Percentiles rank a stretch among this genome's conserved stretches.
phyloP scores from a whole-genome alignment of 1,139 yeast genomes.

The Candida smagusa region DNA sequence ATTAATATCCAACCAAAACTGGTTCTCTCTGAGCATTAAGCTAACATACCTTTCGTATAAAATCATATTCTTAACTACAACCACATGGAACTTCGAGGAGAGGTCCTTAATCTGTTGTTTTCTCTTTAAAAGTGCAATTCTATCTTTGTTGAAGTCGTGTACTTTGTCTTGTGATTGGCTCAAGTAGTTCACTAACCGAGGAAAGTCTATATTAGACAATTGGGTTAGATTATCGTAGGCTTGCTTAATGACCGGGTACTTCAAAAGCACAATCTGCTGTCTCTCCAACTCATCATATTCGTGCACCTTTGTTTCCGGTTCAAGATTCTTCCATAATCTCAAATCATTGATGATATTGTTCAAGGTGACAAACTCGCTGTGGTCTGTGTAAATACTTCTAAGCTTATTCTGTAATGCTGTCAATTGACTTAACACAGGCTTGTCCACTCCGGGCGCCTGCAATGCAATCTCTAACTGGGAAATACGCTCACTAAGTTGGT shows the following conservation, averaged over 20 bases:
- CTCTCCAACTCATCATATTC: constrained; percentile 11
- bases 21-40: constrained; percentile 21
- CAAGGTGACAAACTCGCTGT: constrained; percentile 21
- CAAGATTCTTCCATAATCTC: constrained; percentile 13
- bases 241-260: constrained; percentile 18
- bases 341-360: constrained; percentile 20
- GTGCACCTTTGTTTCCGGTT: neutral
- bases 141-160: constrained; percentile 15
- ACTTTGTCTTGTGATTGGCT: constrained; percentile 16
- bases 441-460: constrained; percentile 4
- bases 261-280: constrained; percentile 19
- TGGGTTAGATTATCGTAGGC: constrained; percentile 20
- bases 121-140: constrained; percentile 8
- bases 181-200: constrained; percentile 19
- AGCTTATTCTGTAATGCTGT: constrained; percentile 15
- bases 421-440: constrained; percentile 12
- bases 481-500: constrained; percentile 7
- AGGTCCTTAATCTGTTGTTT: constrained; percentile 12
- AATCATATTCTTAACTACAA: constrained; percentile 28
- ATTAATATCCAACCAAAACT: constrained; percentile 24
- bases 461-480: constrained; percentile 8
- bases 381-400: constrained; percentile 14
- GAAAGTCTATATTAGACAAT: constrained; percentile 21
- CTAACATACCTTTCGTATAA: constrained; percentile 26
- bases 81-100: constrained; percentile 15